Evolutionary conservation across 2,329 filamentous ascomycete species (phyloP).

Genomic region (Epichloe gansuensis): DNA sequence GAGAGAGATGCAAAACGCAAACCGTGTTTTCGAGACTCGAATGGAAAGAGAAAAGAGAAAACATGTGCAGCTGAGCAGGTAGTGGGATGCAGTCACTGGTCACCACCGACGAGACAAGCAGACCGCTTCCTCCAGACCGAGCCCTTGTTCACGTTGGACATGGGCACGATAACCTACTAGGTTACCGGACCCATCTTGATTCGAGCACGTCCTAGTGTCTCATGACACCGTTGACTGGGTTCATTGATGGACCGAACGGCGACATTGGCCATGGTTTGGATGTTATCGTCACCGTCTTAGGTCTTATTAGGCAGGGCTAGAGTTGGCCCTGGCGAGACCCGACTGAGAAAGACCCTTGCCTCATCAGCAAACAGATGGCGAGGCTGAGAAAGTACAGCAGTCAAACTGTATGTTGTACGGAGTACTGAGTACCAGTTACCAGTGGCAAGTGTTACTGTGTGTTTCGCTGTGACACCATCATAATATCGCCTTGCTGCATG

Average conservation of each 20-base stretch:
- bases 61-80: constrained; percentile 15
- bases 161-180: constrained; percentile 1
- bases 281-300: background rate
- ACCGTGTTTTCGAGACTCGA: background rate
- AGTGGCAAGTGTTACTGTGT: background rate
- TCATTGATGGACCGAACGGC: constrained; percentile 1
- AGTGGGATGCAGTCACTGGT: constrained; percentile 16
- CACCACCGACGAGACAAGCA: constrained; percentile 9
- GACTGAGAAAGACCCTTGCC: constrained; percentile 11
- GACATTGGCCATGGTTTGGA: constrained; percentile 2
- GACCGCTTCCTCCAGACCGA: constrained; percentile 5
- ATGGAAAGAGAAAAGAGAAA: background rate
- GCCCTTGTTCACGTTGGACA: constrained; percentile 4
- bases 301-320: background rate
- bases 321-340: background rate
- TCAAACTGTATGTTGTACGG: background rate
- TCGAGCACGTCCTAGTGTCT: background rate
- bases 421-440: background rate
- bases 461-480: background rate
- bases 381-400: background rate
- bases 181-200: constrained; percentile 4
- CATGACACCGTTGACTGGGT: constrained; percentile 2
- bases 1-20: constrained; percentile 5
- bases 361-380: constrained; percentile 11
- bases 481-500: background rate